Evolutionary conservation across 345 rosid species (phyloP).

Genomic region (Draba incana): DNA sequence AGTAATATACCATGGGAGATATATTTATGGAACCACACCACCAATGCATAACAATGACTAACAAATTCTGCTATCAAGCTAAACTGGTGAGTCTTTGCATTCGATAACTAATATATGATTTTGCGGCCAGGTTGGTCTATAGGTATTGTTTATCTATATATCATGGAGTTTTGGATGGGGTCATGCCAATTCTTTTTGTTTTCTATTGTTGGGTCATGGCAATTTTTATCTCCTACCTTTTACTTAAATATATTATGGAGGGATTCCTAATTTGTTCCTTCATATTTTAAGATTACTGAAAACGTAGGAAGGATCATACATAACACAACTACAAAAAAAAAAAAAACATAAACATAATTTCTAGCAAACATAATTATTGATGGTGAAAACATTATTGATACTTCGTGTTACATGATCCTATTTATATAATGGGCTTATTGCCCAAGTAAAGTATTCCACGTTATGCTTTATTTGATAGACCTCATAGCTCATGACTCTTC

Average conservation of each 20-base stretch:
- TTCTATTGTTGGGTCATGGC: slow-evolving; percentile 4
- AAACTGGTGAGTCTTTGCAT: slow-evolving; percentile 8
- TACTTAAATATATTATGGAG: slow-evolving; percentile 34
- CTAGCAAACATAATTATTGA: too few relatives aligned
- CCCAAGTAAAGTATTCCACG: too few relatives aligned
- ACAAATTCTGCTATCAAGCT: neutral
- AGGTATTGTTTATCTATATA: neutral
- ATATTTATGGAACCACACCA: neutral
- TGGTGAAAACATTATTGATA: too few relatives aligned
- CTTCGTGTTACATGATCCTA: too few relatives aligned
- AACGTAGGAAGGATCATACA: neutral
- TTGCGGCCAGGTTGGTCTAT: slow-evolving; percentile 21
- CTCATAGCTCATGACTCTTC: too few relatives aligned
- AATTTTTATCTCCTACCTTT: slow-evolving; percentile 25
- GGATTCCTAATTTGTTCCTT: slow-evolving; percentile 30
- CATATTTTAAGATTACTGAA: neutral
- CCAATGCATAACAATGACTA: neutral
- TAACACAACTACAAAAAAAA: neutral
- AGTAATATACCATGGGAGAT: neutral
- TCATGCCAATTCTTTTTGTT: slow-evolving; percentile 6
- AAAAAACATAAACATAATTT: too few relatives aligned
- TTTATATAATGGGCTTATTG: too few relatives aligned
- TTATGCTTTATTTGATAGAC: too few relatives aligned
- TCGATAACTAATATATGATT: neutral
- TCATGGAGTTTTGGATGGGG: slow-evolving; percentile 10